These are phyloP conservation scores for Diospyros lotus DNA, from an alignment of 148 eudicot genomes.

Conservation along the genomic window DNA sequence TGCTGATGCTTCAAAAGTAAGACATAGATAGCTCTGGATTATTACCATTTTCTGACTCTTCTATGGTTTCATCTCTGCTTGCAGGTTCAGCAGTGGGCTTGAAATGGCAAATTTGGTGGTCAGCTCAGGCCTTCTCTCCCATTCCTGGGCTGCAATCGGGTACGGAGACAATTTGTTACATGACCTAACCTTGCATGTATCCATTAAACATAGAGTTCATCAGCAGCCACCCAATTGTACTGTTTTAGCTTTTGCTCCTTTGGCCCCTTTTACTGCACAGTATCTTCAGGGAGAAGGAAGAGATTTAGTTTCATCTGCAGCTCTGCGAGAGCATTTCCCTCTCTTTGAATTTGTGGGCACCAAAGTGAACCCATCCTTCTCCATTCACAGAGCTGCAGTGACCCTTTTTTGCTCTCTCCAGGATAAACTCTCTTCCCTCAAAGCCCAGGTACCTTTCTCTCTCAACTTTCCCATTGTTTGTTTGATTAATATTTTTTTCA, in stretches of 20 bases:
- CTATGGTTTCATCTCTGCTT: background rate
- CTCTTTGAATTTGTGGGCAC: constrained; percentile 20
- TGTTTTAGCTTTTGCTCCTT: constrained; percentile 21
- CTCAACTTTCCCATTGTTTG: background rate
- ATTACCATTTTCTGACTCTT: background rate
- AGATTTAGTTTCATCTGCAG: constrained; percentile 23
- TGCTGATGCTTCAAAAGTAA: too few relatives aligned
- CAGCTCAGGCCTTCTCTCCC: constrained; percentile 16
- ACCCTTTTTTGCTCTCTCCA: constrained; percentile 12
- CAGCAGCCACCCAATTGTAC: background rate
- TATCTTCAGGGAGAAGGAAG: constrained; percentile 8
- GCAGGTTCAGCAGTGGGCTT: constrained; percentile 26
- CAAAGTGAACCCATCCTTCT: constrained; percentile 26
- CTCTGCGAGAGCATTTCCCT: background rate
- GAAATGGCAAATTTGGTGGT: constrained; percentile 17
- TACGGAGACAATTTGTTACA: background rate
- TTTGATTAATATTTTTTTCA: too few relatives aligned
- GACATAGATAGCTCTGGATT: too few relatives aligned
- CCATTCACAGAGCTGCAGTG: constrained; percentile 21
- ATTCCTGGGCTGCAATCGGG: constrained; percentile 17
- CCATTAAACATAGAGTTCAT: constrained; percentile 12
- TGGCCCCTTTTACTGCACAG: constrained; percentile 13
- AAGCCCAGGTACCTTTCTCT: constrained; percentile 9
- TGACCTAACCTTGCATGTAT: constrained; percentile 8
- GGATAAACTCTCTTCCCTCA: constrained; percentile 7